Evolutionary conservation across 2,329 filamentous ascomycete species (phyloP).

Genomic region (Verticillium isaacii): DNA sequence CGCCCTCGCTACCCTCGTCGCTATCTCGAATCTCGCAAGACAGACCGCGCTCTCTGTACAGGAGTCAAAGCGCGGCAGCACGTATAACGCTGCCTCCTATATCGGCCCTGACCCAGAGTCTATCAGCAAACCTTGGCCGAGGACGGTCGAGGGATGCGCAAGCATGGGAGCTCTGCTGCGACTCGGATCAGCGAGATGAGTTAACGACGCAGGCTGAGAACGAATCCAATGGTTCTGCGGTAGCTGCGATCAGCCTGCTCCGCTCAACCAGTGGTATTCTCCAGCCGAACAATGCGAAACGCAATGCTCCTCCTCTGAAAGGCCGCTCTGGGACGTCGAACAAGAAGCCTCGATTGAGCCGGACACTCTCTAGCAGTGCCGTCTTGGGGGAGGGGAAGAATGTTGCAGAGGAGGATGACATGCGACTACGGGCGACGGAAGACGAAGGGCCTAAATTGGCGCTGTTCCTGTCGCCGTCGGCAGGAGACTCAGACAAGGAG

Average conservation of each 20-base stretch:
- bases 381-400: constrained; percentile 51
- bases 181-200: constrained; percentile 72
- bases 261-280: constrained; percentile 58
- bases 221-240: constrained; percentile 73
- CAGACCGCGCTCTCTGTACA: constrained; percentile 52
- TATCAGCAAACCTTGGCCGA: constrained; percentile 53
- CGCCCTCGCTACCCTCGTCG: constrained; percentile 39
- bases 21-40: constrained; percentile 41
- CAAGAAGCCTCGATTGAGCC: constrained; percentile 60
- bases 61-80: constrained; percentile 66
- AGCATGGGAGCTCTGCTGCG: constrained; percentile 88
- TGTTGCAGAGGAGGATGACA: neutral
- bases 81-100: constrained; percentile 54
- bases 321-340: constrained; percentile 15
- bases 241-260: constrained; percentile 76
- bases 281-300: constrained; percentile 57
- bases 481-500: constrained; percentile 82
- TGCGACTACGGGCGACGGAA: neutral
- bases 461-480: constrained; percentile 26
- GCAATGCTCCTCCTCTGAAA: constrained; percentile 44
- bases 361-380: constrained; percentile 57
- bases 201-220: constrained; percentile 77
- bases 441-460: constrained; percentile 25
- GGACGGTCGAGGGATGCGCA: constrained; percentile 83
- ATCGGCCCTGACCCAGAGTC: constrained; percentile 44